These are phyloP conservation scores for Phyllosticta capitalensis DNA, from an alignment of 2,329 filamentous ascomycete species.

Conservation along the genomic window DNA sequence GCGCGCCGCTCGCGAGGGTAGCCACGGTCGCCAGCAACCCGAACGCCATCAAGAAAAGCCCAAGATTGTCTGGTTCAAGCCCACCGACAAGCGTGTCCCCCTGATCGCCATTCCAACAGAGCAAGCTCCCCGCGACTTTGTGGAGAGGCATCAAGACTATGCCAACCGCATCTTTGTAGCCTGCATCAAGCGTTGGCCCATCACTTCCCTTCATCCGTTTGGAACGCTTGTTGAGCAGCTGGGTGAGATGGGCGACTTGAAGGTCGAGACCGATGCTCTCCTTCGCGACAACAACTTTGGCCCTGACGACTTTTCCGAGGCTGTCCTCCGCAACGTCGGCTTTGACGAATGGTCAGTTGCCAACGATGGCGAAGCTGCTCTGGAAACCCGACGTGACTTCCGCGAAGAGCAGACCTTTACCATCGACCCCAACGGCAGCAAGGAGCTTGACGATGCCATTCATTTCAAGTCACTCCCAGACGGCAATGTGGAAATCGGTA, in stretches of 20 bases:
- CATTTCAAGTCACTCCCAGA: slow-evolving; percentile 79
- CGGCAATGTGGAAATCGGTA: slow-evolving; percentile 84
- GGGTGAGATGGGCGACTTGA: slow-evolving; percentile 92
- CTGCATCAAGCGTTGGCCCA: slow-evolving; percentile 98
- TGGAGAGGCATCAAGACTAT: slow-evolving; percentile 96
- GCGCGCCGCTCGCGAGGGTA: slow-evolving; percentile 79
- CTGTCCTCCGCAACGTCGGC: slow-evolving; percentile 84
- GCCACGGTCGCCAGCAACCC: slow-evolving; percentile 61
- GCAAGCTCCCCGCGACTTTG: slow-evolving; percentile 93
- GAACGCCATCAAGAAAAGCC: slow-evolving; percentile 88
- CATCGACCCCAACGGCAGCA: slow-evolving; percentile 78
- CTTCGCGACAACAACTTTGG: slow-evolving; percentile 98
- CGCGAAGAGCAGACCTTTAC: slow-evolving; percentile 82
- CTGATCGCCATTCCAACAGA: slow-evolving; percentile 97
- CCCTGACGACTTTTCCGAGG: slow-evolving; percentile 94
- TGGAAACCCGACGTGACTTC: slow-evolving; percentile 79
- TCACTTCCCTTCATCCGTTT: slow-evolving; percentile 97
- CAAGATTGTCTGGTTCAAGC: slow-evolving; percentile 99
- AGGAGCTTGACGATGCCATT: slow-evolving; percentile 84
- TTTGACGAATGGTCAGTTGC: slow-evolving; percentile 84
- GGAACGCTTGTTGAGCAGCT: slow-evolving; percentile 95
- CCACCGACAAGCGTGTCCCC: slow-evolving; percentile 96
- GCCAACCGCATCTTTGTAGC: slow-evolving; percentile 97
- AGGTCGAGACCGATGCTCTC: slow-evolving; percentile 94
- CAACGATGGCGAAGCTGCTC: slow-evolving; percentile 66